These are phyloP conservation scores for Nitzschia sp. DNA, from an alignment of 108 stramenopile genomes.

Conservation along the genomic window DNA sequence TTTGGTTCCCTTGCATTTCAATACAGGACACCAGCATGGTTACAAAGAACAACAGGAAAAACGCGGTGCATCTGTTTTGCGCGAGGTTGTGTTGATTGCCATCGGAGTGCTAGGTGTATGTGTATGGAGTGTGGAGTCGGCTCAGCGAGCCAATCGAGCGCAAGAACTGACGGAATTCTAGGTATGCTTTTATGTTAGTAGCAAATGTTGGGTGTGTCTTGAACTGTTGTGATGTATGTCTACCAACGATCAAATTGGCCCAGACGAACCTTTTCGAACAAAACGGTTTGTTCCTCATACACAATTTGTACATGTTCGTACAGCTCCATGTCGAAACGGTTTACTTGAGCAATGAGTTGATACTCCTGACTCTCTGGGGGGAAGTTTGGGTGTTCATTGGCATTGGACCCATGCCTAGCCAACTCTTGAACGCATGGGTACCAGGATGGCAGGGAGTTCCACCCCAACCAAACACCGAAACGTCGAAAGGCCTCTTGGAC, in stretches of 20 bases:
- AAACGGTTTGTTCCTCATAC: slow-evolving; percentile 33
- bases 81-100: slow-evolving; percentile 68
- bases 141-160: slow-evolving; percentile 44
- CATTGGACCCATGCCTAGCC: neutral
- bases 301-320: slow-evolving; percentile 38
- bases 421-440: neutral
- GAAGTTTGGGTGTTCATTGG: neutral
- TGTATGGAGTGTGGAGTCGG: slow-evolving; percentile 74
- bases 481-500: slow-evolving; percentile 28
- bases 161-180: slow-evolving; percentile 5
- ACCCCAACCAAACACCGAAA: slow-evolving; percentile 6
- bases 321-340: slow-evolving; percentile 39
- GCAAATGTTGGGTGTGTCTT: no score
- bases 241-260: no score
- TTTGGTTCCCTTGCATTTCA: slow-evolving; percentile 88
- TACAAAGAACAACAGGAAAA: slow-evolving; percentile 70
- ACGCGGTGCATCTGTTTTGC: slow-evolving; percentile 65
- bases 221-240: no score
- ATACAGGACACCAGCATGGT: slow-evolving; percentile 74
- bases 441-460: neutral
- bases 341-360: slow-evolving; percentile 25
- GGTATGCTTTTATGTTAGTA: no score
- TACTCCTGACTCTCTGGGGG: slow-evolving; percentile 23
- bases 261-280: slow-evolving; percentile 7
- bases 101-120: slow-evolving; percentile 58